A percentile compares a stretch with the other conserved stretches of the same genome.
Conservation (phyloP, 2,329 filamentous ascomycete species). For the Bisporella sp. region DNA sequence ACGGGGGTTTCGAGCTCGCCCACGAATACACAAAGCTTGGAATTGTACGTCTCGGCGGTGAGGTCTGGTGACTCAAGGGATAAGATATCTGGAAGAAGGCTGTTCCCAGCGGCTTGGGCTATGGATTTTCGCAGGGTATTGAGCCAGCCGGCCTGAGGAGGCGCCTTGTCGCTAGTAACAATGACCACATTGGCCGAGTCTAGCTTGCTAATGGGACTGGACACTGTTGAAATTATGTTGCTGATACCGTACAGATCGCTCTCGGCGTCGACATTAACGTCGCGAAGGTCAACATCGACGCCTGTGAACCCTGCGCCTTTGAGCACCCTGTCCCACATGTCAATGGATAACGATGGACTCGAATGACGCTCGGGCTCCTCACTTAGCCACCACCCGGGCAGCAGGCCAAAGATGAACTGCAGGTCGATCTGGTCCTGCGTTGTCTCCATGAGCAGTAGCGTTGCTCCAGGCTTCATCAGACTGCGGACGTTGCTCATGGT, state of each 20-base stretch:
- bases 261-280: conserved; percentile 3
- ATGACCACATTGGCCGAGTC: neutral
- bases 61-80: neutral
- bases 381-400: conserved; percentile 33
- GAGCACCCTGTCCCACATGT: conserved; percentile 12
- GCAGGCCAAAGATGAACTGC: conserved; percentile 20
- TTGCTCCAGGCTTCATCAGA: conserved; percentile 24
- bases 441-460: conserved; percentile 19
- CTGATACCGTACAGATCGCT: neutral
- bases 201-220: neutral
- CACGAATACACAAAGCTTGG: neutral
- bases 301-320: conserved; percentile 10
- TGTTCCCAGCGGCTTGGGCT: neutral
- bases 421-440: neutral
- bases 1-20: neutral
- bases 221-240: neutral
- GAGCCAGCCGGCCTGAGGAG: neutral
- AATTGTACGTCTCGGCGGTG: no score
- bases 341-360: conserved; percentile 8
- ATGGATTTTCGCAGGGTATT: neutral
- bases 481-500: conserved; percentile 20
- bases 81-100: neutral
- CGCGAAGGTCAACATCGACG: conserved; percentile 6
- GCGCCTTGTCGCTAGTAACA: no score
- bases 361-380: conserved; percentile 20